These are phyloP conservation scores for Dactylonectria macrodidyma DNA, from an alignment of 2,329 filamentous ascomycete species.

Conservation along the genomic window DNA sequence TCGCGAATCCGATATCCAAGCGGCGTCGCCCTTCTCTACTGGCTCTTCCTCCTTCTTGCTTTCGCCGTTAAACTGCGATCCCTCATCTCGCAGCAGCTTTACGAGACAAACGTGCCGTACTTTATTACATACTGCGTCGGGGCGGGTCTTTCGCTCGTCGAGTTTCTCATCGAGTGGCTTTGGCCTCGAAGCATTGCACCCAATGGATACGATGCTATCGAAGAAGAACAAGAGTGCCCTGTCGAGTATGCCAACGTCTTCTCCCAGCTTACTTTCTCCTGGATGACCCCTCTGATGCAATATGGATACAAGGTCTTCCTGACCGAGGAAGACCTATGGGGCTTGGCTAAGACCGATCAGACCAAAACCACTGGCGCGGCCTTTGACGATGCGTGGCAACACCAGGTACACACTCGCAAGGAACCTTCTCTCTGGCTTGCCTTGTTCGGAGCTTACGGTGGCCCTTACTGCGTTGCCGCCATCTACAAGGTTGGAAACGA, in stretches of 20 bases:
- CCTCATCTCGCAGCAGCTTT: constrained; percentile 83
- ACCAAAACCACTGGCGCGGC: constrained; percentile 79
- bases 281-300: constrained; percentile 99
- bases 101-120: constrained; percentile 77
- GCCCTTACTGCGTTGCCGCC: constrained; percentile 84
- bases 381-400: constrained; percentile 83
- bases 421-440: constrained; percentile 84
- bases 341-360: constrained; percentile 83
- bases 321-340: constrained; percentile 97
- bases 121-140: constrained; percentile 84
- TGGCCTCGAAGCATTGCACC: constrained; percentile 79
- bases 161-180: constrained; percentile 88
- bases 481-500: constrained; percentile 94
- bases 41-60: constrained; percentile 86
- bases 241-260: constrained; percentile 95
- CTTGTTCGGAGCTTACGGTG: constrained; percentile 86
- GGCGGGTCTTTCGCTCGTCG: constrained; percentile 76
- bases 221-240: constrained; percentile 76
- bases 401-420: constrained; percentile 79
- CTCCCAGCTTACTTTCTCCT: constrained; percentile 92
- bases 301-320: constrained; percentile 92
- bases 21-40: constrained; percentile 91
- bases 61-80: constrained; percentile 89
- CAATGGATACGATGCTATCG: constrained; percentile 71
- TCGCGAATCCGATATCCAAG: constrained; percentile 87